Percentiles rank a stretch among this genome's conserved stretches.
Conservation (phyloP, 192 early-diverging fungal species). For the Glomus cerebriforme region DNA sequence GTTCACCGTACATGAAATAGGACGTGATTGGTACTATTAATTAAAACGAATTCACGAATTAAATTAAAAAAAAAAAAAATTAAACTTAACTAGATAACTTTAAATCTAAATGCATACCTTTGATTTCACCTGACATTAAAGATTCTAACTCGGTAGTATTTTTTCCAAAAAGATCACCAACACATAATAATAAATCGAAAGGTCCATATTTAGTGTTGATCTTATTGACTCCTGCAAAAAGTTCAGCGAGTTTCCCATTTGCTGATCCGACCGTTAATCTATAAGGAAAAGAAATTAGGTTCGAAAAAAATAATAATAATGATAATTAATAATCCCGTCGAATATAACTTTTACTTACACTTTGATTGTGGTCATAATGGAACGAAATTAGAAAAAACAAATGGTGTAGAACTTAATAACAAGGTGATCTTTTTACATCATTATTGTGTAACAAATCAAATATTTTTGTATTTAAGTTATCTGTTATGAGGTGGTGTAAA, state of each 20-base stretch:
- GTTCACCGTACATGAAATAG: conserved; percentile 73
- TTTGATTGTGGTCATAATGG: background rate
- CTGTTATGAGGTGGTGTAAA: no score
- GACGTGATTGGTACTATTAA: conserved; percentile 68
- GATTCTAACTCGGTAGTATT: conserved; percentile 48
- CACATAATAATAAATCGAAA: conserved; percentile 79
- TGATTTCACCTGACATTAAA: conserved; percentile 39
- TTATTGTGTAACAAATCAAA: no score
- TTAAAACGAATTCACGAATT: background rate
- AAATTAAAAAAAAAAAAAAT: background rate
- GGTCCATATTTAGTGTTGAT: conserved; percentile 84
- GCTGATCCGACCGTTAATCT: conserved; percentile 60
- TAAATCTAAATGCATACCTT: background rate
- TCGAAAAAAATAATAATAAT: background rate
- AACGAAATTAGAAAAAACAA: background rate
- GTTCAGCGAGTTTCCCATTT: conserved; percentile 66
- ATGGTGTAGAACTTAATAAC: no score
- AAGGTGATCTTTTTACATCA: no score
- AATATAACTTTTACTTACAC: background rate
- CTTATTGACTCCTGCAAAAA: conserved; percentile 72
- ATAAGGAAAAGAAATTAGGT: background rate
- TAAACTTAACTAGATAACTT: background rate
- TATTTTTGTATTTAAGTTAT: no score
- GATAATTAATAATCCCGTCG: background rate
- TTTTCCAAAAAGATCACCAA: conserved; percentile 78